Evolutionary conservation across 441 rosid species (phyloP).

Genomic region (Populus hybrid): DNA sequence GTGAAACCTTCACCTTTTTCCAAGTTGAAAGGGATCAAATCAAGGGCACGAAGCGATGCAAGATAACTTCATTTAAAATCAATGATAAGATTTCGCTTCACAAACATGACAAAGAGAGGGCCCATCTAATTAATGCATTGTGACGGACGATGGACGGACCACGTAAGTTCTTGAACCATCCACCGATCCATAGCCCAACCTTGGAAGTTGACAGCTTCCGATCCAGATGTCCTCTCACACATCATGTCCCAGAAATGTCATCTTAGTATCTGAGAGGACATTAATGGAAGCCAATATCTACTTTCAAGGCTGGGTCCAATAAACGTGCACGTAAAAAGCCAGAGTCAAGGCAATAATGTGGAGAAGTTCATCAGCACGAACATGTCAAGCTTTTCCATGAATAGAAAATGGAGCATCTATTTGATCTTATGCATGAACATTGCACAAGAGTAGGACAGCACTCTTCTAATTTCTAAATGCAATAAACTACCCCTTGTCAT

Average conservation of each 20-base stretch:
- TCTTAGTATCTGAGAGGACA: background rate
- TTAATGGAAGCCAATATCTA: slow-evolving; percentile 7
- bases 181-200: slow-evolving; percentile 7
- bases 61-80: background rate
- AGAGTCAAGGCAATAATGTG: background rate
- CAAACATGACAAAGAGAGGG: slow-evolving; percentile 1
- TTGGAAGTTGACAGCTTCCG: slow-evolving; percentile 9
- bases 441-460: background rate
- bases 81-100: background rate
- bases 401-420: background rate
- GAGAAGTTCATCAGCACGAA: background rate
- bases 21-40: background rate
- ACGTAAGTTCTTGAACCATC: slow-evolving; percentile 14
- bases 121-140: background rate
- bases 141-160: background rate
- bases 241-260: background rate
- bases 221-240: background rate
- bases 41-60: background rate
- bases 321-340: slow-evolving; percentile 1
- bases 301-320: slow-evolving; percentile 12
- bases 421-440: background rate
- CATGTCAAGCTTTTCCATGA: background rate
- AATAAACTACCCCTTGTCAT: background rate
- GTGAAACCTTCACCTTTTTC: background rate
- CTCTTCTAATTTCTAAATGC: background rate